A percentile compares a stretch with the other conserved stretches of the same genome.
phyloP scores from a whole-genome alignment of 1,139 yeast genomes.

The Yamadazyma diddensiae region DNA sequence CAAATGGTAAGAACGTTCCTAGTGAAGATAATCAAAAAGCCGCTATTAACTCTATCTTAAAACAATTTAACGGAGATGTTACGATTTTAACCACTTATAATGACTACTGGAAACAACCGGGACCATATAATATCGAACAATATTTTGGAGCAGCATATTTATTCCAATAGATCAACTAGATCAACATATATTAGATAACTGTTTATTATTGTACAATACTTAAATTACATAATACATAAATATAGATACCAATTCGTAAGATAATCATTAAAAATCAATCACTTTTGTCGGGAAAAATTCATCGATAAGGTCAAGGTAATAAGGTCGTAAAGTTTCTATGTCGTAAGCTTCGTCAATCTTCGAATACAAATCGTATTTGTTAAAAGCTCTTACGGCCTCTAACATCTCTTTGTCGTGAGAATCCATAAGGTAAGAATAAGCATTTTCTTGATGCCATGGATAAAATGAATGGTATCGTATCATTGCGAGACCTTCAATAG shows the following conservation, averaged over 20 bases:
- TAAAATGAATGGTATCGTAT: conserved; percentile 72
- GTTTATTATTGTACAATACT: conserved; percentile 6
- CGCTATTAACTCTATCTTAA: conserved; percentile 63
- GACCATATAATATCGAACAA: conserved; percentile 81
- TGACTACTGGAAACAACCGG: conserved; percentile 88
- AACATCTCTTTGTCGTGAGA: conserved; percentile 62
- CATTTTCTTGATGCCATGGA: conserved; percentile 75
- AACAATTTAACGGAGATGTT: conserved; percentile 54
- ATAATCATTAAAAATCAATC: conserved; percentile 46
- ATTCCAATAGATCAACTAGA: conserved; percentile 17
- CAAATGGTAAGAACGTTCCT: conserved; percentile 75
- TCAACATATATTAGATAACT: not conserved
- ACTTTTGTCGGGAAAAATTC: conserved; percentile 60
- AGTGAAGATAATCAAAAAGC: conserved; percentile 61
- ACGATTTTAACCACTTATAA: conserved; percentile 74
- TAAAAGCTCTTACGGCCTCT: conserved; percentile 62
- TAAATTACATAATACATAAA: conserved; percentile 4
- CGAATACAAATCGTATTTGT: conserved; percentile 67
- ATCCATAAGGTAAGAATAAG: conserved; percentile 64
- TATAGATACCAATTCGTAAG: too few species aligned
- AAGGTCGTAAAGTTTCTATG: conserved; percentile 49
- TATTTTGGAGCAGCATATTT: conserved; percentile 68
- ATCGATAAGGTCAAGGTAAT: conserved; percentile 61
- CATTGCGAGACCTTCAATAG: conserved; percentile 70
- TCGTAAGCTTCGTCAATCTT: conserved; percentile 52